Base-by-base conservation (phyloP, 768 basidiomycete species). In the Kwoniella mangroviensis region DNA sequence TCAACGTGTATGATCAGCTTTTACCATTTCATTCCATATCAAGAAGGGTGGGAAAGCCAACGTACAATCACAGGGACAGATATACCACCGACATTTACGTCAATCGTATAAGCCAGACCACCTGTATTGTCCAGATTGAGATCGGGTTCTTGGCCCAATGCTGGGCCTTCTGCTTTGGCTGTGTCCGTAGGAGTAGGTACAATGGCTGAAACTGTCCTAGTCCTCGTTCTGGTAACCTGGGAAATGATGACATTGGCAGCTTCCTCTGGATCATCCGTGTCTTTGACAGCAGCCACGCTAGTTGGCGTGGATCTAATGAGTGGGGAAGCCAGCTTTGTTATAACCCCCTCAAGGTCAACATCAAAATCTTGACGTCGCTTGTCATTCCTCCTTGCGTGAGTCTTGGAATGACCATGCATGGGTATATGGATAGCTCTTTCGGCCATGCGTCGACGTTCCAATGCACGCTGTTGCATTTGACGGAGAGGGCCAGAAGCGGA, bases 11-110 rank as follows among this genome's bases (percentile, higher is more conserved):
- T 7, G 9, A 6, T 34, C 34, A 34, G 34, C 34, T 34, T 34
- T 34, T 7, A 34, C 34, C 34, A 34, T 34, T 34, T 34, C 34
- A 34, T 34, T 34, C 34, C 34, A 34, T 34, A 34, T 34, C 34
- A 49, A 19, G 45, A 17, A 49, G 15, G 19, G 45, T 49, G 45
- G 15, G 45, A 49, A 49, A 15, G 15, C 19, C 19, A 49, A 49
- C 67, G 22, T 24, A 68, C 67, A 43, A 68, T 68, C 22, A 68
- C 67, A 13, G 67, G 67, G 34, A 68, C 61, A 19, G 57, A 24
- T 10, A 62, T 21, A 22, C 67, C 67, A 5, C 53, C 59, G 17
- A 68, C 28, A 6, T 49, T 34, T 19, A 68, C 67, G 49, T 68
- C 67, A 15, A 68, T 62, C 6, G 58, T 68, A 61, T 68, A 68